These are phyloP conservation scores for Colletotrichum navitas DNA, from an alignment of 2,329 filamentous ascomycete genomes.

Conservation along the genomic window DNA sequence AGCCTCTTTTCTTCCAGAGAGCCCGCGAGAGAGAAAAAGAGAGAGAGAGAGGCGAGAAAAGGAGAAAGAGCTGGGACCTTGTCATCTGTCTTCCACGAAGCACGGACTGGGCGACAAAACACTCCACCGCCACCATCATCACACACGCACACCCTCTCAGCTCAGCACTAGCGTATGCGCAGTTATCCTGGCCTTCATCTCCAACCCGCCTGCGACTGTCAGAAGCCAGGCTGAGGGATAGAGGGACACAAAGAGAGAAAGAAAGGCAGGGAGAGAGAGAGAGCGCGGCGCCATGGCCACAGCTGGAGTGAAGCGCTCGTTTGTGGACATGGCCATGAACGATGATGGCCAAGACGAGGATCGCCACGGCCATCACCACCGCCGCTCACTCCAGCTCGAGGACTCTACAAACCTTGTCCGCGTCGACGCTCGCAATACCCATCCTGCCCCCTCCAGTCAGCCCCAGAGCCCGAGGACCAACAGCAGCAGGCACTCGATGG, in stretches of 20 bases:
- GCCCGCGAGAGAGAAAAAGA: not conserved
- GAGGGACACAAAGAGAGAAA: too few relatives aligned
- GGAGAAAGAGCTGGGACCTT: conserved; percentile 12
- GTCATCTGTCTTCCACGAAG: conserved; percentile 17
- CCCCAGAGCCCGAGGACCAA: conserved; percentile 39
- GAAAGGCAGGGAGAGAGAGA: not conserved
- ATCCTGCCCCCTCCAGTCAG: conserved; percentile 24
- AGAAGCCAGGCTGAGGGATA: not conserved
- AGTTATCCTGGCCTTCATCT: conserved; percentile 25
- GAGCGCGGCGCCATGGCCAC: conserved; percentile 44
- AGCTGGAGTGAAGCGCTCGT: conserved; percentile 57
- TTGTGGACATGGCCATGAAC: conserved; percentile 51
- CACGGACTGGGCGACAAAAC: conserved; percentile 8
- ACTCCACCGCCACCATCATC: not conserved
- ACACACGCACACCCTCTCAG: conserved; percentile 1
- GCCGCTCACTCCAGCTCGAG: conserved; percentile 40
- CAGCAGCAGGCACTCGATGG: conserved; percentile 35
- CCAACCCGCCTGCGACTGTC: conserved; percentile 22
- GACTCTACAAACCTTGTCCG: conserved; percentile 35
- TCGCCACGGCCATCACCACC: conserved; percentile 26
- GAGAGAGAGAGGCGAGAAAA: not conserved
- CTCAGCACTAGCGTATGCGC: conserved; percentile 22
- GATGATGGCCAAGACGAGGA: conserved; percentile 44
- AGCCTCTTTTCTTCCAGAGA: conserved; percentile 4
- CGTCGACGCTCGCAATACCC: conserved; percentile 32